Percentiles rank a stretch among this genome's conserved stretches.
These are phyloP conservation scores for Dentipellis sp. DNA, from an alignment of 768 basidiomycete genomes.

Conservation along the genomic window DNA sequence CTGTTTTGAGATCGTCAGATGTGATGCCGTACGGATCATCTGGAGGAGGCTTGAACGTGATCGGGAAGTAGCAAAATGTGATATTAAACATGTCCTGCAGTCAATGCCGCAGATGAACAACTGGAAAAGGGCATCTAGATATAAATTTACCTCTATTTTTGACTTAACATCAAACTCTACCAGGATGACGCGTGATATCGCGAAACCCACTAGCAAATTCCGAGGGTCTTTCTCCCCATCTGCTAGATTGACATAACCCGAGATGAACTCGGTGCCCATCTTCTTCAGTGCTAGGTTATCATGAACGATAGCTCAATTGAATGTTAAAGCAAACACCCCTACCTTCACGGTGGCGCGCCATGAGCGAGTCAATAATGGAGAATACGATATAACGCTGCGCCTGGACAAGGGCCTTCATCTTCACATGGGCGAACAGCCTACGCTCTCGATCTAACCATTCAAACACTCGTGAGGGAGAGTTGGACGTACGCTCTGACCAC, in stretches of 20 bases:
- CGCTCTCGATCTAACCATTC: neutral
- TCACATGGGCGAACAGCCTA: slow-evolving; percentile 72
- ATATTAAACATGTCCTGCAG: slow-evolving; percentile 83
- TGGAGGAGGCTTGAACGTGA: slow-evolving; percentile 89
- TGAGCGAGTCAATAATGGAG: slow-evolving; percentile 66
- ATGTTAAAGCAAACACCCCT: neutral
- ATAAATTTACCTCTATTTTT: slow-evolving; percentile 59
- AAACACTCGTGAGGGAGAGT: slow-evolving; percentile 1
- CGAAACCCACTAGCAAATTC: slow-evolving; percentile 85
- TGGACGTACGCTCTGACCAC: slow-evolving; percentile 51
- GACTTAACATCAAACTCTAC: slow-evolving; percentile 78
- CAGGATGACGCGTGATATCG: slow-evolving; percentile 76
- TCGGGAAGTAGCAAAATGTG: slow-evolving; percentile 97
- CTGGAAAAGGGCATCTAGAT: neutral
- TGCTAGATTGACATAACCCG: slow-evolving; percentile 68
- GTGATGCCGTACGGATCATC: slow-evolving; percentile 92
- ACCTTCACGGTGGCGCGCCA: slow-evolving; percentile 60
- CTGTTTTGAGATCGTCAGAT: slow-evolving; percentile 69
- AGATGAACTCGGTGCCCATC: slow-evolving; percentile 66
- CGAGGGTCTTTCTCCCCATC: slow-evolving; percentile 98
- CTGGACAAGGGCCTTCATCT: slow-evolving; percentile 76
- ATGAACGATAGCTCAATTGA: neutral
- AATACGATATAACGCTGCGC: slow-evolving; percentile 77
- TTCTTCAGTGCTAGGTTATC: slow-evolving; percentile 48
- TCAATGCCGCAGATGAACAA: neutral